Evolutionary conservation across 805 yeast genomes (phyloP).

Genomic region (Clavispora fructus): DNA sequence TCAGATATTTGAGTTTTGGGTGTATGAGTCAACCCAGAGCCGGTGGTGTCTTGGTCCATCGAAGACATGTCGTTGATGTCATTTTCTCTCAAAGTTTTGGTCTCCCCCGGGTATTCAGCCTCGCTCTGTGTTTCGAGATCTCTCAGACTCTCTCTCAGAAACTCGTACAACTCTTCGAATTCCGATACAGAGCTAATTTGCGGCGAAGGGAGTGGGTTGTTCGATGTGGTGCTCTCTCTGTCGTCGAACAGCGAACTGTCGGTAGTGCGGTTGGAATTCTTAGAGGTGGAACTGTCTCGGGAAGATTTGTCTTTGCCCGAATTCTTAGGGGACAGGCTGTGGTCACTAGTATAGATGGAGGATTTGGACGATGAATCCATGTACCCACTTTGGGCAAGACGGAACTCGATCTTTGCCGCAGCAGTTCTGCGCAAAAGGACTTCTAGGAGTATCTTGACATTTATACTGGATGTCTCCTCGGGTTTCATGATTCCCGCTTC

Average conservation of each 20-base stretch:
- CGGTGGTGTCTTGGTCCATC: background rate
- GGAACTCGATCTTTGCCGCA: constrained; percentile 36
- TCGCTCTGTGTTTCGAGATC: background rate
- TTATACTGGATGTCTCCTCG: constrained; percentile 23
- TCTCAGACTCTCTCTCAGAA: background rate
- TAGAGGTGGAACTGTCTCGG: background rate
- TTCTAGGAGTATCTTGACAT: constrained; percentile 30
- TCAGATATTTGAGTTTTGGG: background rate
- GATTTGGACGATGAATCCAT: background rate
- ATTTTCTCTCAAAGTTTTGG: too few relatives aligned
- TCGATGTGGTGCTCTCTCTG: background rate
- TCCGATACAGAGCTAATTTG: constrained; percentile 19
- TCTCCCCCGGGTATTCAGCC: background rate
- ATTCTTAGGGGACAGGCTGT: background rate
- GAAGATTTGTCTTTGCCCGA: background rate
- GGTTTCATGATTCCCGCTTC: constrained; percentile 21
- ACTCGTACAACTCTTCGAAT: background rate
- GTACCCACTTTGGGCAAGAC: constrained; percentile 14
- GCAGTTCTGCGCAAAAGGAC: constrained; percentile 35
- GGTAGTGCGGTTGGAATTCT: background rate
- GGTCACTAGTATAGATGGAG: background rate
- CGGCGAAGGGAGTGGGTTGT: constrained; percentile 26
- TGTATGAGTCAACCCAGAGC: background rate
- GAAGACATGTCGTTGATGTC: background rate
- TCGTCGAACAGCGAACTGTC: constrained; percentile 20